Conservation (phyloP, 148 eudicot species). For the Spergularia marina region DNA sequence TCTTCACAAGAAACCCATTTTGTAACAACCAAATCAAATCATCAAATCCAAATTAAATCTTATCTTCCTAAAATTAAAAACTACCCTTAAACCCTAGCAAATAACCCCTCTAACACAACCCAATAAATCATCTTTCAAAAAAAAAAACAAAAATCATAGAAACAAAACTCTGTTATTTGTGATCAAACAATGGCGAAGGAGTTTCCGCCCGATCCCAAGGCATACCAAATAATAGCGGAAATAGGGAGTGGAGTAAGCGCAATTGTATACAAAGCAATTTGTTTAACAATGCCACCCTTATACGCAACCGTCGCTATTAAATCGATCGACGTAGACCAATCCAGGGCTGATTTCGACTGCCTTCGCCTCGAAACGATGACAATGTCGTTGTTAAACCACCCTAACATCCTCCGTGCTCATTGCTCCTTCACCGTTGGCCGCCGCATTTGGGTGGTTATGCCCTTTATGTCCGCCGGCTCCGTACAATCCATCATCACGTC, state of each 20-base stretch:
- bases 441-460: conserved; percentile 77
- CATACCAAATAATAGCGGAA: conserved; percentile 47
- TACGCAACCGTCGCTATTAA: conserved; percentile 59
- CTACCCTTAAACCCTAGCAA: neutral
- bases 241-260: conserved; percentile 70
- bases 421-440: conserved; percentile 61
- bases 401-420: conserved; percentile 63
- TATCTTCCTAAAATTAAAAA: neutral
- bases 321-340: conserved; percentile 59
- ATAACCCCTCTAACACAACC: too few species aligned
- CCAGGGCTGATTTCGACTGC: conserved; percentile 46
- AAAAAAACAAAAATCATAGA: neutral
- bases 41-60: neutral
- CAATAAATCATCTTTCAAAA: neutral
- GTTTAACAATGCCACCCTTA: conserved; percentile 36
- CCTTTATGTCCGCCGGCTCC: conserved; percentile 75
- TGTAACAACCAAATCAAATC: neutral
- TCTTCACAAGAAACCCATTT: conserved; percentile 17
- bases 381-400: conserved; percentile 68
- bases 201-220: conserved; percentile 55
- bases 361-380: conserved; percentile 55
- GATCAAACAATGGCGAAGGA: conserved; percentile 21
- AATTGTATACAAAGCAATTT: conserved; percentile 62
- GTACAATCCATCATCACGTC: conserved; percentile 56
- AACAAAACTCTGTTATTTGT: neutral